phyloP scores from a whole-genome alignment of 2,329 filamentous ascomycete genomes.

The Corynespora cassiicola region DNA sequence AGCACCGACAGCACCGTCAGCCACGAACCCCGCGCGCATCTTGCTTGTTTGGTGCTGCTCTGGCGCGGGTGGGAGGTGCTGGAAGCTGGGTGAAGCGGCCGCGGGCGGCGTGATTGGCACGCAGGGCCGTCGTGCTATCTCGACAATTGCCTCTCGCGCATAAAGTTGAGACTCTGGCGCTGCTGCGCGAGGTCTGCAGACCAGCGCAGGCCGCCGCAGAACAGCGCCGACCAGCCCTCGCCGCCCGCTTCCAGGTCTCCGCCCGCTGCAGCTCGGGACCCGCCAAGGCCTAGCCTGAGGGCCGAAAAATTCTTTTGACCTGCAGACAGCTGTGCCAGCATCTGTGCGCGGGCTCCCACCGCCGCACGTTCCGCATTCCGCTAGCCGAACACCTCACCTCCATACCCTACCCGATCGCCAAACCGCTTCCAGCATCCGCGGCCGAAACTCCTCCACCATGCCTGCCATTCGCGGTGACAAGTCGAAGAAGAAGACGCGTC shows the following conservation, averaged over 20 bases:
- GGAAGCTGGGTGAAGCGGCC: no score
- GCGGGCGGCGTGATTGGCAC: conserved; percentile 10
- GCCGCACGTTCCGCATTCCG: conserved; percentile 28
- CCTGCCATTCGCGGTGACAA: conserved; percentile 57
- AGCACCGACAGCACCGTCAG: no score
- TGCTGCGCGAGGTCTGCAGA: conserved; percentile 30
- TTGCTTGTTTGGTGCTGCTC: no score
- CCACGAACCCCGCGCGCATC: conserved; percentile 15
- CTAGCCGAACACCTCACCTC: conserved; percentile 30
- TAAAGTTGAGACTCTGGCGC: neutral
- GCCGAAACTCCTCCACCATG: conserved; percentile 42
- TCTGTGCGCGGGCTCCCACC: conserved; percentile 13
- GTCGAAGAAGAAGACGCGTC: conserved; percentile 57
- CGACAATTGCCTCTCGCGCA: neutral
- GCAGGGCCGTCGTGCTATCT: neutral
- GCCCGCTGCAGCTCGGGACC: conserved; percentile 5
- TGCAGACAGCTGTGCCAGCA: conserved; percentile 30
- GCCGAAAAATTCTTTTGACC: conserved; percentile 29
- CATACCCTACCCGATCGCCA: conserved; percentile 28
- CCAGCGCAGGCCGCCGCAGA: conserved; percentile 14
- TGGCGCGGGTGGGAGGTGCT: conserved; percentile 9
- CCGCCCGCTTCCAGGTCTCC: no score
- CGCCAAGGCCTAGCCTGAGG: conserved; percentile 17
- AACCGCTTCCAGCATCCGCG: conserved; percentile 20
- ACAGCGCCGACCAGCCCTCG: no score